Evolutionary conservation across 2,329 filamentous ascomycete species (phyloP).

Genomic region (Tolypocladium endophyticum): DNA sequence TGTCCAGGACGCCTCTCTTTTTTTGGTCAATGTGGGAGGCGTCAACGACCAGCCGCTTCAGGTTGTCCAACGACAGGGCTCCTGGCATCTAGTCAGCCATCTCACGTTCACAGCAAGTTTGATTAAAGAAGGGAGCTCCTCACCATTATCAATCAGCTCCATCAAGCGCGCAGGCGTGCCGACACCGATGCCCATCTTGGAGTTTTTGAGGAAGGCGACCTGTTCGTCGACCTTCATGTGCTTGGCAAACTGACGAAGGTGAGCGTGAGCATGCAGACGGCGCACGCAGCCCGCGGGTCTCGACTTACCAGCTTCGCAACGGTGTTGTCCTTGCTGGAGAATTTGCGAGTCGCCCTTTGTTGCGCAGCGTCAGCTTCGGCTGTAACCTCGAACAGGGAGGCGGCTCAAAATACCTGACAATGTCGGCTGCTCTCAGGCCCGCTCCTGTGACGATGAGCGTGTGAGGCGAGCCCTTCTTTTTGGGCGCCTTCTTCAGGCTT

Average conservation of each 20-base stretch:
- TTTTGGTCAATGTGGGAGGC: conserved; percentile 91
- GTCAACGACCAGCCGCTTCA: conserved; percentile 79
- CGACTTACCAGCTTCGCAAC: conserved; percentile 66
- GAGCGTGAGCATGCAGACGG: neutral
- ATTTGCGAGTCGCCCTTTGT: conserved; percentile 58
- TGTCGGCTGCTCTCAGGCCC: conserved; percentile 75
- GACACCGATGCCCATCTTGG: conserved; percentile 73
- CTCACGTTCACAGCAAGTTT: neutral
- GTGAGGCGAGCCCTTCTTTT: conserved; percentile 65
- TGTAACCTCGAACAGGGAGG: neutral
- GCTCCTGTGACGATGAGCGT: conserved; percentile 82
- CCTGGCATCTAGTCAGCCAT: conserved; percentile 25
- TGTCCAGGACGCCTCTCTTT: conserved; percentile 86
- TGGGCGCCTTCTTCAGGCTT: conserved; percentile 52
- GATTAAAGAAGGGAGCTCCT: conserved; percentile 12
- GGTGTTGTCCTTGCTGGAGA: conserved; percentile 65
- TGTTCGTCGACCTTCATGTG: conserved; percentile 94
- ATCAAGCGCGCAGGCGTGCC: conserved; percentile 78
- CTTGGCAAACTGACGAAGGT: conserved; percentile 62
- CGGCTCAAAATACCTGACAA: conserved; percentile 48
- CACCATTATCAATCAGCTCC: conserved; percentile 74
- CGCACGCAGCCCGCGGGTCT: neutral
- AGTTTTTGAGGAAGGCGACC: conserved; percentile 59
- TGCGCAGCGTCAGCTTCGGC: conserved; percentile 6
- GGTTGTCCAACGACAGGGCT: conserved; percentile 56